Conservation (phyloP, 1,139 yeast genomes). For the Geotrichum citri-aurantii region DNA sequence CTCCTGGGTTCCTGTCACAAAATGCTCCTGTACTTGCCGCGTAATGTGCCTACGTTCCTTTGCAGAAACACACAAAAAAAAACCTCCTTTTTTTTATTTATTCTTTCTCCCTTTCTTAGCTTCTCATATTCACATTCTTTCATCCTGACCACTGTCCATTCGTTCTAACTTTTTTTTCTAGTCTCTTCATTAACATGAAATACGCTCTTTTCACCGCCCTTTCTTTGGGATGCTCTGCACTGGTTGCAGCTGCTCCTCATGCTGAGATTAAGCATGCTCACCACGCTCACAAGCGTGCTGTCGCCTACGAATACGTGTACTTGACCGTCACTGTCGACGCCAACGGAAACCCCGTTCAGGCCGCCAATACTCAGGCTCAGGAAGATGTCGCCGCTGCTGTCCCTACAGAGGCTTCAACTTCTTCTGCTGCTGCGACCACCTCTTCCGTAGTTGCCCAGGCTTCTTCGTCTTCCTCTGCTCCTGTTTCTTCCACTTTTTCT, state of each 20-base stretch:
- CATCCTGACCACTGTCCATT: not conserved
- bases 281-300: slow-evolving; percentile 55
- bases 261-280: slow-evolving; percentile 42
- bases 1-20: not conserved
- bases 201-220: slow-evolving; percentile 13
- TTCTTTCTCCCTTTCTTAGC: not conserved
- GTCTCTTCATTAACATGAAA: slow-evolving; percentile 5
- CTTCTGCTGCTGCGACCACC: slow-evolving; percentile 11
- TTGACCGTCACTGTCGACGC: slow-evolving; percentile 70
- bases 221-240: slow-evolving; percentile 15
- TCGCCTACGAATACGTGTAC: slow-evolving; percentile 76
- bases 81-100: not conserved
- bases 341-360: slow-evolving; percentile 47
- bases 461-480: slow-evolving; percentile 13
- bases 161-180: not conserved
- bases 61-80: not conserved
- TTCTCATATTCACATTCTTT: not conserved
- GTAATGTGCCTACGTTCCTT: not conserved
- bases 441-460: slow-evolving; percentile 8
- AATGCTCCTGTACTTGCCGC: not conserved
- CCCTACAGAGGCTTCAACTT: not conserved
- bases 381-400: slow-evolving; percentile 17
- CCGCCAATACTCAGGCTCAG: slow-evolving; percentile 22
- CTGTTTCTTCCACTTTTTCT: slow-evolving; percentile 20
- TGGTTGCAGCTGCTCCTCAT: slow-evolving; percentile 17